Evolutionary conservation across 1,139 yeast species (phyloP).

Genomic region (Debaryomycetaceae sp.): DNA sequence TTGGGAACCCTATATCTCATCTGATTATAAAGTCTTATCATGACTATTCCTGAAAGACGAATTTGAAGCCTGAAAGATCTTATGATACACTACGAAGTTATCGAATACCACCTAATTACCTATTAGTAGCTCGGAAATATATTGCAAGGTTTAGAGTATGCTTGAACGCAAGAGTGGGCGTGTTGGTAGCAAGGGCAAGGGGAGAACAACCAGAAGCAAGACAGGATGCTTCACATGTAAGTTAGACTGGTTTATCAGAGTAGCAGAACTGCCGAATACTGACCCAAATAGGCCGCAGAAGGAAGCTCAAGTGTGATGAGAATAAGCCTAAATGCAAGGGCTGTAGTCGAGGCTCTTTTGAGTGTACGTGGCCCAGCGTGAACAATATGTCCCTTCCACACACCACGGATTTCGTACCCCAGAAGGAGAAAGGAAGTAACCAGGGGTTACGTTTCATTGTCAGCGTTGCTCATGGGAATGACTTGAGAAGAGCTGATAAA

Average conservation of each 20-base stretch:
- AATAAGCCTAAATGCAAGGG: slow-evolving; percentile 2
- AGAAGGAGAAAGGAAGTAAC: not conserved
- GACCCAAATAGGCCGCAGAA: slow-evolving; percentile 1
- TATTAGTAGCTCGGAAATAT: too few relatives aligned
- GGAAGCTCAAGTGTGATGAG: slow-evolving; percentile 3
- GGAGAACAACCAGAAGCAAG: not conserved
- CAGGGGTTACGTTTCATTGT: not conserved
- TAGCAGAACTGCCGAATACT: not conserved
- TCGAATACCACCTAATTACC: too few relatives aligned
- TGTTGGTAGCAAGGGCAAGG: not conserved
- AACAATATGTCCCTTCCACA: slow-evolving; percentile 1
- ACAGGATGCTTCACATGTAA: slow-evolving; percentile 3
- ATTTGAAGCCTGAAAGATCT: too few relatives aligned
- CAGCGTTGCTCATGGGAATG: not conserved
- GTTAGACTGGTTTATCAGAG: not conserved
- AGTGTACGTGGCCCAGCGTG: slow-evolving; percentile 2
- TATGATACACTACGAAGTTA: too few relatives aligned
- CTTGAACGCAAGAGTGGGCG: too few relatives aligned
- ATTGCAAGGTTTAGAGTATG: too few relatives aligned
- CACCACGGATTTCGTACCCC: not conserved
- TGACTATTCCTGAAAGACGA: too few relatives aligned
- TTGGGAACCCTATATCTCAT: not conserved
- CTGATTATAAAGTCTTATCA: not conserved
- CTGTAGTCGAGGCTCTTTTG: slow-evolving; percentile 1
- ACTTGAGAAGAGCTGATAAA: not conserved